These are phyloP conservation scores for Ophiocordyceps camponoti-rufipedis DNA, from an alignment of 2,329 filamentous ascomycete genomes.

Conservation along the genomic window DNA sequence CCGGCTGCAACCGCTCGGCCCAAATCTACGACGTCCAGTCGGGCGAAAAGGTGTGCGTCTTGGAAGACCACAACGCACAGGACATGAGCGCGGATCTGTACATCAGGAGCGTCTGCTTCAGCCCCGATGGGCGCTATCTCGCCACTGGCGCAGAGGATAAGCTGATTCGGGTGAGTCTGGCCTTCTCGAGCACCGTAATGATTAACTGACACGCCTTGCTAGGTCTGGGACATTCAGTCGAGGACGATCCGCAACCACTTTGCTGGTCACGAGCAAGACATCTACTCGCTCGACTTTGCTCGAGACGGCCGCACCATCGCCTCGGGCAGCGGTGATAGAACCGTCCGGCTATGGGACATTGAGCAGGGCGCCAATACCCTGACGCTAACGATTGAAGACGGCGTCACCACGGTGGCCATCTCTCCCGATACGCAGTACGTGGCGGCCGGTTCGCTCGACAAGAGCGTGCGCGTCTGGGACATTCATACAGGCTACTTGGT, in stretches of 20 bases:
- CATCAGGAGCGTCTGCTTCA: constrained; percentile 97
- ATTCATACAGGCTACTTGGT: constrained; percentile 70
- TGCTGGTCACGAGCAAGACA: constrained; percentile 94
- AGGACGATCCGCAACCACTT: constrained; percentile 84
- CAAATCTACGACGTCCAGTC: constrained; percentile 91
- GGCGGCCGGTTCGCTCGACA: constrained; percentile 86
- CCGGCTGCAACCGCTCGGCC: constrained; percentile 95
- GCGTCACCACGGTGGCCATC: constrained; percentile 93
- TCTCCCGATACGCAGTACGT: constrained; percentile 90
- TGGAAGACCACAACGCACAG: constrained; percentile 67
- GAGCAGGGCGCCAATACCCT: constrained; percentile 66
- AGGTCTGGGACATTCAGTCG: constrained; percentile 88
- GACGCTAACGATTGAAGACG: constrained; percentile 84
- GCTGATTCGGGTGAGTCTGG: constrained; percentile 62
- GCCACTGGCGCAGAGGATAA: constrained; percentile 97
- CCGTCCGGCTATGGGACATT: constrained; percentile 92
- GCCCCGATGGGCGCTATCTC: constrained; percentile 81
- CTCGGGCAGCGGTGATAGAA: constrained; percentile 86
- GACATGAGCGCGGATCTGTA: constrained; percentile 86
- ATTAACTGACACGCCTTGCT: neutral
- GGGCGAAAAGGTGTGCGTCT: constrained; percentile 72
- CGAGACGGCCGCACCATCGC: constrained; percentile 87
- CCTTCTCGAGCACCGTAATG: neutral
- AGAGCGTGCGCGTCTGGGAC: constrained; percentile 97
- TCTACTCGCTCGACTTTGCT: constrained; percentile 91